phyloP scores from a whole-genome alignment of 2,329 filamentous ascomycete species.

The Allantophomopsis cytisporea region DNA sequence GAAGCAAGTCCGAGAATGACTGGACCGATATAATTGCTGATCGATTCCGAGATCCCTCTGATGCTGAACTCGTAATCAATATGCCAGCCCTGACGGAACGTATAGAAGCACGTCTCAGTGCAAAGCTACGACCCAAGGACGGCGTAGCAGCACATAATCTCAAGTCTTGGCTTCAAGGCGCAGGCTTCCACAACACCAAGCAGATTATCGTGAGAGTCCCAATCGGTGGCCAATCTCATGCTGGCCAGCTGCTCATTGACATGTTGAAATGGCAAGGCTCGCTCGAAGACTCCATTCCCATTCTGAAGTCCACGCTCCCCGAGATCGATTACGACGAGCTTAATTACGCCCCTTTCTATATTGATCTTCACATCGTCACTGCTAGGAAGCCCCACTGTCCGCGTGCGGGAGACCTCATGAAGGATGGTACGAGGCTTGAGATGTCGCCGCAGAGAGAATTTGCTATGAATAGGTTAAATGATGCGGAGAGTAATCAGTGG shows the following conservation, averaged over 20 bases:
- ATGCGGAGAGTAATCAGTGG: constrained; percentile 9
- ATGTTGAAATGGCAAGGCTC: constrained; percentile 8
- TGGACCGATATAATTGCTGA: constrained; percentile 14
- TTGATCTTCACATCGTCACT: constrained; percentile 17
- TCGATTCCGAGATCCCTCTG: constrained; percentile 10
- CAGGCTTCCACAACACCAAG: constrained; percentile 17
- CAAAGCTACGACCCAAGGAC: constrained; percentile 11
- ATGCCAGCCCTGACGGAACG: constrained; percentile 13
- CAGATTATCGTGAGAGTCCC: constrained; percentile 12
- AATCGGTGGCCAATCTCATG: constrained; percentile 9
- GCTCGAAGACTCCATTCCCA: constrained; percentile 11
- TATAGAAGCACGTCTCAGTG: constrained; percentile 12
- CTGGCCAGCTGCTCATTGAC: constrained; percentile 10
- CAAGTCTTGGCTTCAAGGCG: constrained; percentile 15
- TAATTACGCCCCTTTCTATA: constrained; percentile 9
- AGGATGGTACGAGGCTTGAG: constrained; percentile 11
- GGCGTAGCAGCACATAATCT: constrained; percentile 14
- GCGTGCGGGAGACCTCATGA: constrained; percentile 13
- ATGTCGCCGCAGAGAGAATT: constrained; percentile 15
- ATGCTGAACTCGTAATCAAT: constrained; percentile 10
- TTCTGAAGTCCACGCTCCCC: constrained; percentile 7
- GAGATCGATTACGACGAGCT: constrained; percentile 7
- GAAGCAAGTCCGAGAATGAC: constrained; percentile 8
- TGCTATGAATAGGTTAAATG: constrained; percentile 11
- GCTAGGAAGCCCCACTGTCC: constrained; percentile 12